A percentile compares a stretch with the other conserved stretches of the same genome.
Conservation (phyloP, 2,329 filamentous ascomycete genomes). For the Diaporthe longicolla region DNA sequence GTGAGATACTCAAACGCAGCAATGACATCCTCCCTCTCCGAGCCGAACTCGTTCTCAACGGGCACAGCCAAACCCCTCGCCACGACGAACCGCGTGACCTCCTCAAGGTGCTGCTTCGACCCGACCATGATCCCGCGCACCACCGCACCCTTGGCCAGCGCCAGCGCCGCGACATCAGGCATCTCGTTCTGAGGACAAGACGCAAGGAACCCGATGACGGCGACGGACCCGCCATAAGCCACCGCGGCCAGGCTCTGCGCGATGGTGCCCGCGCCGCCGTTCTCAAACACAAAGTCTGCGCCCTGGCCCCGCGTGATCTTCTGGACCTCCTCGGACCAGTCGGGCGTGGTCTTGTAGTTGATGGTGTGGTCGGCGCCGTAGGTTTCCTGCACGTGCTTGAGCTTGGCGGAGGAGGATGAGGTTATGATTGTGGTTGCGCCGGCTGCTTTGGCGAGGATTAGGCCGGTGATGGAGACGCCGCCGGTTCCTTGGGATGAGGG, state of each 20-base stretch:
- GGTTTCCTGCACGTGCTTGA: constrained; percentile 52
- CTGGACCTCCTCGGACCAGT: constrained; percentile 62
- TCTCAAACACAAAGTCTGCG: constrained; percentile 58
- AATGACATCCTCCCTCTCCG: neutral
- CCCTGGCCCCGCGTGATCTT: constrained; percentile 59
- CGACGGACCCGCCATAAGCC: constrained; percentile 60
- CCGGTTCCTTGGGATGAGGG: constrained; percentile 57
- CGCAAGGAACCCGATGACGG: constrained; percentile 59
- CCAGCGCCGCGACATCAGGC: constrained; percentile 50
- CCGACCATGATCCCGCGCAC: constrained; percentile 55
- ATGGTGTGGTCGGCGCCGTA: constrained; percentile 61
- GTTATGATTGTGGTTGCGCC: constrained; percentile 63
- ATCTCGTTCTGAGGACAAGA: constrained; percentile 46
- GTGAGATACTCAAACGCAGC: constrained; percentile 4
- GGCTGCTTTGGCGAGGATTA: constrained; percentile 62
- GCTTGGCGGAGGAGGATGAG: constrained; percentile 64
- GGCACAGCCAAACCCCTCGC: neutral
- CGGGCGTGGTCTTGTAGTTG: constrained; percentile 62
- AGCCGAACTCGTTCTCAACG: neutral
- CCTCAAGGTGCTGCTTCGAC: constrained; percentile 49
- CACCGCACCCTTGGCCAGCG: constrained; percentile 49
- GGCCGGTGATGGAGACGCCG: constrained; percentile 59
- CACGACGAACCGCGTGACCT: neutral
- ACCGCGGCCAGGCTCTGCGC: constrained; percentile 61
- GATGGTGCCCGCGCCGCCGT: constrained; percentile 53